Conservation (phyloP, 345 rosid species). For the Heritiera fomes region DNA sequence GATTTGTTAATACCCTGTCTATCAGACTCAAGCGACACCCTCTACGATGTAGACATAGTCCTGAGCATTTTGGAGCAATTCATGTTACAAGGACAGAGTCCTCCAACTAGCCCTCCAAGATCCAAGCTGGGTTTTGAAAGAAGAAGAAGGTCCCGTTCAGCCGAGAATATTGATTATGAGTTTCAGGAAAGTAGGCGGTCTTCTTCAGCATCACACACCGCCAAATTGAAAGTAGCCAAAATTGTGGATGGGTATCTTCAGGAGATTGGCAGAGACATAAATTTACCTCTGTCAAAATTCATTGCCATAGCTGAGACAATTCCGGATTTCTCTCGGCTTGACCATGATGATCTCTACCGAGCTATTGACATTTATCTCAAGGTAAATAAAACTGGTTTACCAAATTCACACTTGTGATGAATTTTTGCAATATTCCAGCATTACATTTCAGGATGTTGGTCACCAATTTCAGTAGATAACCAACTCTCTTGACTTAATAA, state of each 20-base stretch:
- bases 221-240: conserved; percentile 94
- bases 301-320: conserved; percentile 71
- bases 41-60: conserved; percentile 80
- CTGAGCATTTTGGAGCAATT: conserved; percentile 79
- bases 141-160: conserved; percentile 91
- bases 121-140: conserved; percentile 67
- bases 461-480: conserved; percentile 43
- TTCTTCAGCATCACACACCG: conserved; percentile 92
- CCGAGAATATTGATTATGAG: conserved; percentile 79
- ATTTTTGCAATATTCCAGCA: conserved; percentile 23
- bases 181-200: conserved; percentile 91
- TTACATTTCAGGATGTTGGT: conserved; percentile 36
- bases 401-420: conserved; percentile 6
- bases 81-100: conserved; percentile 90
- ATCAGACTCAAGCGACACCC: conserved; percentile 42
- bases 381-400: conserved; percentile 49
- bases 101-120: conserved; percentile 86
- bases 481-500: conserved; percentile 53
- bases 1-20: conserved; percentile 78
- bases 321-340: conserved; percentile 82
- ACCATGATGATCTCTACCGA: conserved; percentile 90
- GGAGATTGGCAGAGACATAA: conserved; percentile 72
- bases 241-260: conserved; percentile 84
- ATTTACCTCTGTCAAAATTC: conserved; percentile 80
- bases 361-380: conserved; percentile 97